These are phyloP conservation scores for Athelia sp. DNA, from an alignment of 1,284 basidiomycete genomes.

Conservation along the genomic window DNA sequence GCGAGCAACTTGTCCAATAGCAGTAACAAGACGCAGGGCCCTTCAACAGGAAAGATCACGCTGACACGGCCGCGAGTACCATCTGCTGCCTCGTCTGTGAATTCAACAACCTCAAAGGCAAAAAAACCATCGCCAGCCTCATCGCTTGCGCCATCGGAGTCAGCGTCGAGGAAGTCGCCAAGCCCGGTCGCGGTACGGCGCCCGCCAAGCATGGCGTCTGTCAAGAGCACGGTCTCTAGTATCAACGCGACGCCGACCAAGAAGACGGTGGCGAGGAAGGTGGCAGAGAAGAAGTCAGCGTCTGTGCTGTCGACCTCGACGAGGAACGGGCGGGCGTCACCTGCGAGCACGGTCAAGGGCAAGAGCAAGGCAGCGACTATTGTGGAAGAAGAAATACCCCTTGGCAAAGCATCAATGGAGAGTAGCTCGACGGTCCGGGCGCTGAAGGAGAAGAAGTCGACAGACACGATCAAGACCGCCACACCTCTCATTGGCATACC, in stretches of 20 bases:
- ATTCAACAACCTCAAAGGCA: constrained; percentile 9
- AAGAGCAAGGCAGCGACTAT: constrained; percentile 17
- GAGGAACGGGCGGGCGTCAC: constrained; percentile 1
- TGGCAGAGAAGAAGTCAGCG: constrained; percentile 6
- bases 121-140: not conserved
- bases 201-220: constrained; percentile 3
- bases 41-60: constrained; percentile 6
- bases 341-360: constrained; percentile 17
- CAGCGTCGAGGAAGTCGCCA: not conserved
- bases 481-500: no score
- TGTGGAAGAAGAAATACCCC: constrained; percentile 25
- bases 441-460: constrained; percentile 28
- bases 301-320: constrained; percentile 4
- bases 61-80: not conserved
- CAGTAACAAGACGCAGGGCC: constrained; percentile 31
- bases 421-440: constrained; percentile 22
- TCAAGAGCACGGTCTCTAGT: not conserved
- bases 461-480: constrained; percentile 31
- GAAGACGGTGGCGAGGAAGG: not conserved
- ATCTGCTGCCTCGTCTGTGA: constrained; percentile 15
- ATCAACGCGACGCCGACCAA: not conserved
- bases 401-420: constrained; percentile 21
- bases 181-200: not conserved
- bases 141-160: no score
- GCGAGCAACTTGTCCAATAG: constrained; percentile 33